Percentiles rank a stretch among this genome's conserved stretches.
Conservation (phyloP, 306 rosid species). For the Elaeagnus macrophylla region DNA sequence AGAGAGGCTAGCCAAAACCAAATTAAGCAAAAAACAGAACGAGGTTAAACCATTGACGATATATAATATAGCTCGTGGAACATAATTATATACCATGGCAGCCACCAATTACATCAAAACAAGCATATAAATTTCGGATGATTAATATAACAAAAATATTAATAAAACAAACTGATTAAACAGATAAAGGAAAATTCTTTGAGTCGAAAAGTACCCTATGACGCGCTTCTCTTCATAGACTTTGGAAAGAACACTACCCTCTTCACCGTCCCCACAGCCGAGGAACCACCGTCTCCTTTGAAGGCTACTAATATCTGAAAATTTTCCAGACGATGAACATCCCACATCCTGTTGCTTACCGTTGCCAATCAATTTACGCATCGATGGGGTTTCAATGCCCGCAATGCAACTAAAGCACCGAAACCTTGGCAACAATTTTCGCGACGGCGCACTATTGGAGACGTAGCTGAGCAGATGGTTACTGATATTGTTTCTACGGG, state of each 20-base stretch:
- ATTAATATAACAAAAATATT: not conserved
- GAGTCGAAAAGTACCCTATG: conserved; percentile 47
- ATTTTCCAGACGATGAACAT: conserved; percentile 12
- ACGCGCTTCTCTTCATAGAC: conserved; percentile 79
- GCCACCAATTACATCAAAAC: no score
- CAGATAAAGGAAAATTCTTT: not conserved
- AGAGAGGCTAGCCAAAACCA: no score
- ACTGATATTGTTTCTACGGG: conserved; percentile 27
- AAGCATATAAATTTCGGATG: not conserved
- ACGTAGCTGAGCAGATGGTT: conserved; percentile 34
- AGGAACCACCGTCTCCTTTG: conserved; percentile 60
- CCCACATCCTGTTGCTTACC: conserved; percentile 12
- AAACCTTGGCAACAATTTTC: conserved; percentile 14
- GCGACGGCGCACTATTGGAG: conserved; percentile 8
- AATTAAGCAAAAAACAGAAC: no score
- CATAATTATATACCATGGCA: no score
- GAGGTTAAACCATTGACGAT: no score
- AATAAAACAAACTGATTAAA: not conserved
- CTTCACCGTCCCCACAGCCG: conserved; percentile 88
- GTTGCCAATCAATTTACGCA: conserved; percentile 20
- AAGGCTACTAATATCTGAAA: conserved; percentile 7
- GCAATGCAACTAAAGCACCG: conserved; percentile 32
- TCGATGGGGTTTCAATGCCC: conserved; percentile 20
- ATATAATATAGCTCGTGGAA: no score
- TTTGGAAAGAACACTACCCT: conserved; percentile 55